Evolutionary conservation across 2,329 filamentous ascomycete genomes (phyloP), one percentile per base, ranked within the genome.

Genomic region (Plectosphaerella sp.): DNA sequence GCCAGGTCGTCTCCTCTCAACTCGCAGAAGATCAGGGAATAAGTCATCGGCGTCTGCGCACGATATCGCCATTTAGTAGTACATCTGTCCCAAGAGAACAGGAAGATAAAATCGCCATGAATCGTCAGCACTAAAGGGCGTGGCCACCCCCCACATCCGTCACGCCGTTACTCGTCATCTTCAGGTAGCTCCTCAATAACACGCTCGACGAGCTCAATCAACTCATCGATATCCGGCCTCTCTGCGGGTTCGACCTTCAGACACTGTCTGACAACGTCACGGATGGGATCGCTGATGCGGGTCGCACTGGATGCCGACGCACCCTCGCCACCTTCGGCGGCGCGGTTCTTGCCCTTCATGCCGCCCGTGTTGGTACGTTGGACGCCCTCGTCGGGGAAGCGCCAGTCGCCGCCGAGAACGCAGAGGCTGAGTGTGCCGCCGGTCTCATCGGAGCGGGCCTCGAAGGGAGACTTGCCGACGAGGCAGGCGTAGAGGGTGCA

Each of bases 401-500:
- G 81, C 93, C 94, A 99, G 71, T 97, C 93, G 39, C 93, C 94
- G 54, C 91, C 89, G 15, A 96, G 75, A 16, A 97, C 89, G 67
- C 93, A 97, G 60, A 97, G 88, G 60, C 89, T 95, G 58, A 99
- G 74, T 58, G 88, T 94, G 45, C 94, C 94, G 58, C 94, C 94
- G 0, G 94, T 97, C 75, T 99, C 93, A 68, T 99, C 94, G 59
- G 87, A 93, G 55, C 94, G 87, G 67, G 92, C 89, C 75, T 99
- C 94, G 63, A 99, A 99, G 2, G 94, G 94, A 14, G 89, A 95
- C 71, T 99, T 97, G 58, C 94, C 94, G 25, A 97, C 91, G 10
- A 99, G 80, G 64, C 94, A 97, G 37, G 94, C 94, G 71, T 96
- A 99, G 45, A 99, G 78, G n/a, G 94, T 97, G 76, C 94, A 97